phyloP scores from a whole-genome alignment of 163 green algal species.

The Chlamydomonas reinhardtii region DNA sequence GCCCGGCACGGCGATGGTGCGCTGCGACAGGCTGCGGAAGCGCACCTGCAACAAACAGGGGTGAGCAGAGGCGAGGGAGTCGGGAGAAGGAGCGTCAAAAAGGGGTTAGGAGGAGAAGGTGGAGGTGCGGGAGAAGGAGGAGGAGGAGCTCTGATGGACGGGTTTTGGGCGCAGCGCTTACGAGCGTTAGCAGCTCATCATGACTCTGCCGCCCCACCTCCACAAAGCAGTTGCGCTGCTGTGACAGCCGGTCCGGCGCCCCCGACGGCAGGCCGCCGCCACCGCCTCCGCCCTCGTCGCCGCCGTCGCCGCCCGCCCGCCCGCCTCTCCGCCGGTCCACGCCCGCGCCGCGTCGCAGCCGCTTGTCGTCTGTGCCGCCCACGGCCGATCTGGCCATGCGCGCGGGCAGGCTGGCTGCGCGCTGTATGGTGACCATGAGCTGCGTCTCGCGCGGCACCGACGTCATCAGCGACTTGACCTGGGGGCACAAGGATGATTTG shows the following conservation, averaged over 20 bases:
- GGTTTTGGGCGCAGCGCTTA: too few relatives aligned
- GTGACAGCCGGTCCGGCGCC: constrained; percentile 5
- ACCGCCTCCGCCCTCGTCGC: neutral
- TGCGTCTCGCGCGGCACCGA: constrained; percentile 59
- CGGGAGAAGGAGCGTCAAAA: neutral
- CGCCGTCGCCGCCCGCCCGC: constrained; percentile 6
- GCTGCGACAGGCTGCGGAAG: constrained; percentile 55
- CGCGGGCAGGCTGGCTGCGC: constrained; percentile 61
- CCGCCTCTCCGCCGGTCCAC: neutral
- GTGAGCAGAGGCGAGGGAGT: constrained; percentile 8
- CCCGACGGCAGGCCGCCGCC: neutral
- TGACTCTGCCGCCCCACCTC: constrained; percentile 44
- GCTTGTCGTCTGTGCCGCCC: neutral
- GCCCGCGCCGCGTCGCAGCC: neutral
- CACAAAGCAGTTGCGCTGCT: constrained; percentile 63
- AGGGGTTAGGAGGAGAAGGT: too few relatives aligned
- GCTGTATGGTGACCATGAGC: constrained; percentile 67
- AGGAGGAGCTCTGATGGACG: too few relatives aligned
- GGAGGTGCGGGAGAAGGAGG: too few relatives aligned
- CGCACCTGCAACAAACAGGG: constrained; percentile 67
- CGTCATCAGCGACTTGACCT: constrained; percentile 58
- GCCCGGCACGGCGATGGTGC: constrained; percentile 59
- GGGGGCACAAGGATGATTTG: too few relatives aligned
- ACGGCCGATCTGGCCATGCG: neutral
- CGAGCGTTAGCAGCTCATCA: too few relatives aligned